Evolutionary conservation across 441 rosid species (phyloP), one percentile per base, ranked within the genome.

Genomic region (Adansonia grandidieri): DNA sequence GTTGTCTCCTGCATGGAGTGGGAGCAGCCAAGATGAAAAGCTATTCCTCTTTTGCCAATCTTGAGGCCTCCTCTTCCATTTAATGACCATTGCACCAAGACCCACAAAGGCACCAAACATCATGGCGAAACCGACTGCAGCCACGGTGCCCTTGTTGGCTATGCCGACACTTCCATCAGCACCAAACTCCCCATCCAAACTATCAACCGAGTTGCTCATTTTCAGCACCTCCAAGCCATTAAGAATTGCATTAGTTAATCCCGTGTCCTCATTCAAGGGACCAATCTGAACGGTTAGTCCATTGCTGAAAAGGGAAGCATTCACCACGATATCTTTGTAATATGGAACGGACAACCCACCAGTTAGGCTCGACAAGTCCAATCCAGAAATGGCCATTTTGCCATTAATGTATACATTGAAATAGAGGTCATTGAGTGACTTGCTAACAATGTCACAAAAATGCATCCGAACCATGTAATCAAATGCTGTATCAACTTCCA

Each of bases 71-170:
- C 84, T 92, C 75, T 89, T 95, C 99, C 98, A 93, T 81, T 86
- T 91, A 51, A 91, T 80, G 57, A 95, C 94, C 98, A 93, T 93
- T 42, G 98, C 97, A 20, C 98, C 98, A 10, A 95, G 91, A 10
- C 98, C 98, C 14, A 90, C 86, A 80, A 93, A 92, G 14, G 98
- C 98, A 42, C 98, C 98, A 63, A 95, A 92, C 98, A 91, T 93
- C 99, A 93, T 87, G 5, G 90, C 95, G 63, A 96, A 89, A 17
- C 98, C 98, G 0, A 94, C 96, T 1, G 91, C 89, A 62, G 91
- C 97, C 67, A 93, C 90, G 11, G 91, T 82, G 17, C 87, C 82
- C 11, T 83, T 86, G 63, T 79, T 81, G 48, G 84, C 77, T 76
- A 11, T 63, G 40, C 22, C 5, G 20, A 62, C 81, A 75, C 74